A percentile compares a stretch with the other conserved stretches of the same genome.
phyloP scores from a whole-genome alignment of 495 filamentous ascomycete genomes.

The Xylaria intraflava region DNA sequence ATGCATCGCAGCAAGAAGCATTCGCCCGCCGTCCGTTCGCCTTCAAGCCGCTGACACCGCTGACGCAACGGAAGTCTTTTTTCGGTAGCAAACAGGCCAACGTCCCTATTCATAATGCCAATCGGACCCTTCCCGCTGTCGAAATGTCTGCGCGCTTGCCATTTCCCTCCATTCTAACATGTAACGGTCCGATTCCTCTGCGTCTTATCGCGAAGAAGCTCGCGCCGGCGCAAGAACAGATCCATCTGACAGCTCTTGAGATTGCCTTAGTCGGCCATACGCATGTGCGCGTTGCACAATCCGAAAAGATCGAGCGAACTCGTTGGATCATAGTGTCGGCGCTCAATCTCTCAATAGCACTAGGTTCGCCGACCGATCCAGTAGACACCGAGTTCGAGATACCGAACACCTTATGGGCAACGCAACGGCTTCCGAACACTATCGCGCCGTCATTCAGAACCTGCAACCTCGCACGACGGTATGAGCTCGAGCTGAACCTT shows the following conservation, averaged over 20 bases:
- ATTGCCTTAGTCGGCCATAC: slow-evolving; percentile 77
- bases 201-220: slow-evolving; percentile 70
- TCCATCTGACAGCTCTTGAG: slow-evolving; percentile 73
- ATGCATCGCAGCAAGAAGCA: slow-evolving; percentile 58
- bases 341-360: slow-evolving; percentile 56
- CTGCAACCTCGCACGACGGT: slow-evolving; percentile 77
- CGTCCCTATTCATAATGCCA: not conserved
- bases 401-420: slow-evolving; percentile 62
- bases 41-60: slow-evolving; percentile 46
- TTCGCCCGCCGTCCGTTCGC: slow-evolving; percentile 77
- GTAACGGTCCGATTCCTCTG: slow-evolving; percentile 76
- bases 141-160: slow-evolving; percentile 78
- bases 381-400: slow-evolving; percentile 60
- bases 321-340: slow-evolving; percentile 64
- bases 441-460: slow-evolving; percentile 80
- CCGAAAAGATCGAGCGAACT: slow-evolving; percentile 55
- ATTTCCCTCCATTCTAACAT: slow-evolving; percentile 82
- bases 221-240: slow-evolving; percentile 44
- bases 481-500: slow-evolving; percentile 75
- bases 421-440: slow-evolving; percentile 65
- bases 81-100: slow-evolving; percentile 35
- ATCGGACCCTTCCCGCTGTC: slow-evolving; percentile 32
- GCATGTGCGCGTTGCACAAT: slow-evolving; percentile 64
- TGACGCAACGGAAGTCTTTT: slow-evolving; percentile 38
- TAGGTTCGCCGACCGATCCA: slow-evolving; percentile 52